A percentile compares a stretch with the other conserved stretches of the same genome.
phyloP scores from a whole-genome alignment of 2,329 filamentous ascomycete genomes.

The Fusarium chlamydosporum region DNA sequence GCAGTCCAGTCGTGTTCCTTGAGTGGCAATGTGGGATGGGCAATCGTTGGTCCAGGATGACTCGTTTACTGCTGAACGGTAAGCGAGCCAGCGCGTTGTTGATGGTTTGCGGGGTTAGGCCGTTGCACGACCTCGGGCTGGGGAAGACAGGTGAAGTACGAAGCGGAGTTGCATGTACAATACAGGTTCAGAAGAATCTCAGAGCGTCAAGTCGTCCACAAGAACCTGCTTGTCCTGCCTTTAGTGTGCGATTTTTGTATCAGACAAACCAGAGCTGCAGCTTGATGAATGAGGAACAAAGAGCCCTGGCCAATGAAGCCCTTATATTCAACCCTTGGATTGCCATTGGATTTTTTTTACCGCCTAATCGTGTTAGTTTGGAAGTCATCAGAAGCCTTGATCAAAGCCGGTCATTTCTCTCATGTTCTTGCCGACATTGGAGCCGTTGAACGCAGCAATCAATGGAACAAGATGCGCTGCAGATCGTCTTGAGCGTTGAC shows the following conservation, averaged over 20 bases:
- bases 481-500: conserved; percentile 8
- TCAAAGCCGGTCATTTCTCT: neutral
- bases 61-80: conserved; percentile 6
- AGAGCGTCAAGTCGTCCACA: neutral
- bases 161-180: conserved; percentile 8
- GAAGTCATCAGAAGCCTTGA: neutral
- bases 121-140: conserved; percentile 29
- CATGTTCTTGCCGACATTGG: neutral
- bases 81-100: conserved; percentile 10
- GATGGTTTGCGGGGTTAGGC: conserved; percentile 24
- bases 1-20: conserved; percentile 6
- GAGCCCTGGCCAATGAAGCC: conserved; percentile 28
- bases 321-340: conserved; percentile 6
- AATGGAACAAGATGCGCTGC: conserved; percentile 19
- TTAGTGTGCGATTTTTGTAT: conserved; percentile 1
- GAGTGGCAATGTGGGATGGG: conserved; percentile 2
- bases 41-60: conserved; percentile 4
- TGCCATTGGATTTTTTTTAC: conserved; percentile 22
- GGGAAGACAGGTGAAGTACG: conserved; percentile 10
- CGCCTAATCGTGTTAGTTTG: neutral
- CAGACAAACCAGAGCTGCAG: conserved; percentile 7
- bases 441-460: conserved; percentile 4
- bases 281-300: conserved; percentile 2
- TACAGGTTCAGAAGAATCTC: neutral
- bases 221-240: neutral